Percentiles rank a stretch among this genome's conserved stretches.
Conservation (phyloP, 805 yeast species). For the Priceomyces fermenticarens region DNA sequence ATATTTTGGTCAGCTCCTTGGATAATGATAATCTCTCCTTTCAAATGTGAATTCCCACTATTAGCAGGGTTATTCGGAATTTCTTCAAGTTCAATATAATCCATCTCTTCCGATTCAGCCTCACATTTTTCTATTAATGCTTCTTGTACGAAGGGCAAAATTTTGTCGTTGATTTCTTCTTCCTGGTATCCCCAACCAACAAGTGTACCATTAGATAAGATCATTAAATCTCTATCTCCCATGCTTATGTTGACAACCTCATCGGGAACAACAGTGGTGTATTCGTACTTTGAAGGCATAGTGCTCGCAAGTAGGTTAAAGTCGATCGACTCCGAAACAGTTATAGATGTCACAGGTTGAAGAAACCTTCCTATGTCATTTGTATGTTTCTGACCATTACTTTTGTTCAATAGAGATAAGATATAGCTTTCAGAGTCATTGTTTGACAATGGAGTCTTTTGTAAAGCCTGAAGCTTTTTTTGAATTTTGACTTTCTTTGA, state of each 20-base stretch:
- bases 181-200: conserved; percentile 84
- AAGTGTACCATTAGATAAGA: conserved; percentile 73
- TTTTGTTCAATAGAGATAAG: conserved; percentile 21
- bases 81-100: conserved; percentile 52
- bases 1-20: conserved; percentile 46
- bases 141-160: conserved; percentile 50
- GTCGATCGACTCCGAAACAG: conserved; percentile 72
- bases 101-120: conserved; percentile 84
- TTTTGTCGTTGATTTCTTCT: conserved; percentile 37
- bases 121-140: conserved; percentile 43
- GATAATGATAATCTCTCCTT: conserved; percentile 71
- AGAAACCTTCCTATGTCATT: conserved; percentile 24
- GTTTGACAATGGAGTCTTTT: conserved; percentile 22
- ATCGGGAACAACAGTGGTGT: conserved; percentile 48
- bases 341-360: conserved; percentile 62
- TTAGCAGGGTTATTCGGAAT: conserved; percentile 18
- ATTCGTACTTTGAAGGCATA: conserved; percentile 4
- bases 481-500: conserved; percentile 3
- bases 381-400: conserved; percentile 13
- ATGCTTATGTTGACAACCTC: conserved; percentile 61
- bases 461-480: conserved; percentile 25
- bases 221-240: conserved; percentile 50
- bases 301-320: conserved; percentile 40
- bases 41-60: conserved; percentile 40
- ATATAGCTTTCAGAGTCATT: conserved; percentile 22